These are phyloP conservation scores for Rehmannia glutinosa DNA, from an alignment of 257 asterid genomes.

Conservation along the genomic window DNA sequence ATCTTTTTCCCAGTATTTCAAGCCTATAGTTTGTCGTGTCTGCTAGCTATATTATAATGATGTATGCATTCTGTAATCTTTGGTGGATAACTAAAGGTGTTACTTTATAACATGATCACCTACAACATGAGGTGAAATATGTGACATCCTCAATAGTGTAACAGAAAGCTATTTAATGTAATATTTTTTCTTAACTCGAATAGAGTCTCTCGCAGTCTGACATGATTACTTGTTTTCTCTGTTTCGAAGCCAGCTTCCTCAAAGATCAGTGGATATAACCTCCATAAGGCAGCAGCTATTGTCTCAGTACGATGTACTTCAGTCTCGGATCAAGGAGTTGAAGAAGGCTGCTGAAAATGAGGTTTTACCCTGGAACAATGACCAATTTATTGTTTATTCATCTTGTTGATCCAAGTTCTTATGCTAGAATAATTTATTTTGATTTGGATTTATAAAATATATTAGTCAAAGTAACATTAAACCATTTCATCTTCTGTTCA, in stretches of 20 bases:
- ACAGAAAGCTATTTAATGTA: too few species aligned
- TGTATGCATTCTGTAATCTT: too few species aligned
- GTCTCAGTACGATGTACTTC: constrained; percentile 87
- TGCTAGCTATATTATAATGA: too few species aligned
- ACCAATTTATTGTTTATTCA: constrained; percentile 28
- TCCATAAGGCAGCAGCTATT: constrained; percentile 75
- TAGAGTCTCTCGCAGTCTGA: constrained; percentile 12
- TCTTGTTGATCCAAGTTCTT: constrained; percentile 14
- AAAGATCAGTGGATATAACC: constrained; percentile 59
- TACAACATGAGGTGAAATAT: too few species aligned
- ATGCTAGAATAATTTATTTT: neutral
- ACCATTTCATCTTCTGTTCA: neutral
- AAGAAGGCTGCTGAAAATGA: constrained; percentile 84
- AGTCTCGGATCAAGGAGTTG: constrained; percentile 83
- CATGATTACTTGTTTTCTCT: constrained; percentile 11
- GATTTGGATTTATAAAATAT: neutral
- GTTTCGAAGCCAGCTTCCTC: constrained; percentile 69
- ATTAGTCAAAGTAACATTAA: neutral
- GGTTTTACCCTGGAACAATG: constrained; percentile 50
- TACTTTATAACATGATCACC: too few species aligned
- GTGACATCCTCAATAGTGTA: too few species aligned
- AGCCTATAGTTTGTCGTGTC: neutral
- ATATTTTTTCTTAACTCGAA: too few species aligned
- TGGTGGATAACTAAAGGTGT: too few species aligned
- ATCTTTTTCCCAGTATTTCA: neutral